Conservation (phyloP, 2,329 filamentous ascomycete genomes). For the Amesomyces nigricolor region DNA sequence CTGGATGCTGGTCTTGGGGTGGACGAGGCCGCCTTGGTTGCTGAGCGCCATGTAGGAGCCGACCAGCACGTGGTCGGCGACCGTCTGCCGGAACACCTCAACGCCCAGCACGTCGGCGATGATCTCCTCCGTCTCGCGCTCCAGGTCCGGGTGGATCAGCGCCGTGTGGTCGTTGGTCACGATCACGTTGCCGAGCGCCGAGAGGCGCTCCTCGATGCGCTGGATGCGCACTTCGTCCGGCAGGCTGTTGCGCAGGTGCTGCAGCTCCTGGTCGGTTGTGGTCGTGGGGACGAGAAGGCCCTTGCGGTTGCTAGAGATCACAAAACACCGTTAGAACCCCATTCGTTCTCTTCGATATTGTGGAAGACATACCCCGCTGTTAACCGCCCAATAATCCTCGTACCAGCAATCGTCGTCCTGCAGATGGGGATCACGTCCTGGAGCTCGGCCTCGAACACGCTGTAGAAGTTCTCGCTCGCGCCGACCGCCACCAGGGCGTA, state of each 20-base stretch:
- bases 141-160: slow-evolving; percentile 90
- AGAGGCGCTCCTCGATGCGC: slow-evolving; percentile 94
- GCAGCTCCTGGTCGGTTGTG: slow-evolving; percentile 95
- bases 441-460: slow-evolving; percentile 94
- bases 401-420: slow-evolving; percentile 93
- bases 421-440: slow-evolving; percentile 97
- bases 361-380: slow-evolving; percentile 67
- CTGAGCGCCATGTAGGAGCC: slow-evolving; percentile 94
- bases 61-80: slow-evolving; percentile 94
- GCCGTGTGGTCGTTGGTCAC: slow-evolving; percentile 96
- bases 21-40: slow-evolving; percentile 94
- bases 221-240: slow-evolving; percentile 91
- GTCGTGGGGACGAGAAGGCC: slow-evolving; percentile 93
- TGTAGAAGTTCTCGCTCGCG: slow-evolving; percentile 98
- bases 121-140: slow-evolving; percentile 97
- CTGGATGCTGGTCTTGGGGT: slow-evolving; percentile 93
- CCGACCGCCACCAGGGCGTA: slow-evolving; percentile 93
- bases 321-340: slow-evolving; percentile 9
- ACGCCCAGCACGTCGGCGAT: slow-evolving; percentile 90
- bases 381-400: slow-evolving; percentile 89
- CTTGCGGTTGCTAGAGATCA: slow-evolving; percentile 76
- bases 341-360: neutral
- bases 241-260: slow-evolving; percentile 91
- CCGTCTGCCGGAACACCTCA: slow-evolving; percentile 87
- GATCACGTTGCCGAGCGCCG: slow-evolving; percentile 94